A percentile compares a stretch with the other conserved stretches of the same genome.
phyloP scores from a whole-genome alignment of 306 rosid genomes.

The Vigna nakashimae region DNA sequence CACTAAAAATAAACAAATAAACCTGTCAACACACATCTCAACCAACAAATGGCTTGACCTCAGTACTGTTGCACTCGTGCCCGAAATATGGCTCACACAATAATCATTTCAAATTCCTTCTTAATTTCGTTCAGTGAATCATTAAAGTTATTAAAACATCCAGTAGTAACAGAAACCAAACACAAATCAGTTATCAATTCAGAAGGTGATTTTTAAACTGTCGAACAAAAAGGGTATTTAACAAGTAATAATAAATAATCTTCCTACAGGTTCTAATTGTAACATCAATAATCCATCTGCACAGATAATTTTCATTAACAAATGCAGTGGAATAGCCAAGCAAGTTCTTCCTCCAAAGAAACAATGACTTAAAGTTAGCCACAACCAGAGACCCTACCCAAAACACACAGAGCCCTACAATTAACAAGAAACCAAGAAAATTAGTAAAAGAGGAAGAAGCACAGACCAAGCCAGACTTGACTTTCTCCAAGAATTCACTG shows the following conservation, averaged over 20 bases:
- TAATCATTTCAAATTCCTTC: background rate
- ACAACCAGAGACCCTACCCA: background rate
- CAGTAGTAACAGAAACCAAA: conserved; percentile 15
- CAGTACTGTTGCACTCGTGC: conserved; percentile 31
- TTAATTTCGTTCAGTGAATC: background rate
- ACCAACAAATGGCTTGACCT: conserved; percentile 1
- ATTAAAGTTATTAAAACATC: conserved; percentile 4
- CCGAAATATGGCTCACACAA: conserved; percentile 10
- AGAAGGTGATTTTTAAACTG: background rate
- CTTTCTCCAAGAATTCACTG: conserved; percentile 82
- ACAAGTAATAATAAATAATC: background rate
- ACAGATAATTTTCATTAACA: background rate
- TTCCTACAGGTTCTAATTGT: background rate
- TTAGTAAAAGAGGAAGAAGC: conserved; percentile 3
- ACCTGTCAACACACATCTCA: conserved; percentile 9
- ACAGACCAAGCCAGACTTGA: conserved; percentile 84
- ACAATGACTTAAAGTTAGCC: background rate
- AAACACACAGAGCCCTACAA: background rate
- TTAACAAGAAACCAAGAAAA: background rate
- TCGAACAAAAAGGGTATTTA: background rate
- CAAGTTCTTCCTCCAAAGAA: background rate
- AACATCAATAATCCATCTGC: background rate
- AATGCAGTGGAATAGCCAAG: background rate
- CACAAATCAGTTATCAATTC: conserved; percentile 28
- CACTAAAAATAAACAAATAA: conserved; percentile 6